A percentile compares a stretch with the other conserved stretches of the same genome.
Conservation (phyloP, 2,329 filamentous ascomycete genomes). For the Epicoccum nigrum region DNA sequence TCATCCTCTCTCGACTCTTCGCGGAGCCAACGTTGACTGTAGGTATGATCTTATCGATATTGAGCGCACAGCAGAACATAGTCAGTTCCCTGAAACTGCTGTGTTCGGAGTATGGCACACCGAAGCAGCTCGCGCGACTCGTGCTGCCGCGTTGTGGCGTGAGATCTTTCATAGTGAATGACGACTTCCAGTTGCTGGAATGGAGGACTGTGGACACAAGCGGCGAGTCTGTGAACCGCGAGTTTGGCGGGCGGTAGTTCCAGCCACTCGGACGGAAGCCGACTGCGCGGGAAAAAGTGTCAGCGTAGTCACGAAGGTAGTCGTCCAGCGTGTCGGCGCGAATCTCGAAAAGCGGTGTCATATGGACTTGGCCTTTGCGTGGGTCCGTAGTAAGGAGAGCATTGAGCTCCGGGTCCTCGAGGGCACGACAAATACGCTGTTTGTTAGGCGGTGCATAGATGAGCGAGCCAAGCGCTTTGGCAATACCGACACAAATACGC, state of each 20-base stretch:
- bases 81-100: slow-evolving; percentile 93
- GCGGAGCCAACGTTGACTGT: slow-evolving; percentile 84
- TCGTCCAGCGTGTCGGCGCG: slow-evolving; percentile 88
- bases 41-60: slow-evolving; percentile 88
- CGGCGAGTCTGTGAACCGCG: slow-evolving; percentile 67
- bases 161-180: slow-evolving; percentile 74
- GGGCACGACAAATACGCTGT: slow-evolving; percentile 79
- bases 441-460: slow-evolving; percentile 88
- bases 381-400: slow-evolving; percentile 80
- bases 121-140: slow-evolving; percentile 82
- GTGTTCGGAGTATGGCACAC: slow-evolving; percentile 95
- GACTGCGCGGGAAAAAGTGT: slow-evolving; percentile 83
- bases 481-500: slow-evolving; percentile 91
- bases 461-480: slow-evolving; percentile 80
- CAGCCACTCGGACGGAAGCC: slow-evolving; percentile 93
- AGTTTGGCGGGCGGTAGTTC: slow-evolving; percentile 80
- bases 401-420: slow-evolving; percentile 83
- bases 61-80: slow-evolving; percentile 86
- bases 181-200: slow-evolving; percentile 74
- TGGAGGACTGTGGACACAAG: slow-evolving; percentile 69
- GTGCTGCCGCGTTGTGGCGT: slow-evolving; percentile 83
- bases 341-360: slow-evolving; percentile 96
- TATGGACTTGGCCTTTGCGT: slow-evolving; percentile 88
- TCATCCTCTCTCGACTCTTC: slow-evolving; percentile 69
- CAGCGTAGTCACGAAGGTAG: slow-evolving; percentile 80